These are phyloP conservation scores for Artemisia annua DNA, from an alignment of 129 eudicot species.

Conservation along the genomic window DNA sequence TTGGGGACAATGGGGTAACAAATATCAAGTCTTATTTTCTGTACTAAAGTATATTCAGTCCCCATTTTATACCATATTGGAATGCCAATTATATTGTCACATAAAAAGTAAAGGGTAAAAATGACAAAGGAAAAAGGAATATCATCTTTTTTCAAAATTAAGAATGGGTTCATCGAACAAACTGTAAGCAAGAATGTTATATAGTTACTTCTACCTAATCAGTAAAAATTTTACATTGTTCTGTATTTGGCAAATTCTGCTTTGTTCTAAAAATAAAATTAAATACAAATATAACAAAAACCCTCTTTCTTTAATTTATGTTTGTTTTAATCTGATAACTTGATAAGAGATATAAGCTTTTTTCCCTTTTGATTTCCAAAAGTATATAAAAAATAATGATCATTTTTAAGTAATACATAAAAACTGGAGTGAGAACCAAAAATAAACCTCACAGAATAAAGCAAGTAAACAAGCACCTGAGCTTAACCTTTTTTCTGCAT, in stretches of 20 bases:
- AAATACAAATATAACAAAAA: neutral
- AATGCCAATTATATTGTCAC: neutral
- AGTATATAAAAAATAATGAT: conserved; percentile 10
- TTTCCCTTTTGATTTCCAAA: conserved; percentile 17
- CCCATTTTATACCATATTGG: neutral
- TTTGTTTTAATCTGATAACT: too few relatives aligned
- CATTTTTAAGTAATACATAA: neutral
- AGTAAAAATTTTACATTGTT: neutral
- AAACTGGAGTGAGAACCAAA: conserved; percentile 1
- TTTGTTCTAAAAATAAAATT: neutral
- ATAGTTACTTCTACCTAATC: too few relatives aligned
- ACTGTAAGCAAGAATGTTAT: neutral
- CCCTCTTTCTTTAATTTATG: too few relatives aligned
- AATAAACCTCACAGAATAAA: conserved; percentile 21
- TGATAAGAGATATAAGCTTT: conserved; percentile 1
- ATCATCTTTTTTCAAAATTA: neutral
- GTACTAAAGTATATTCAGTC: neutral
- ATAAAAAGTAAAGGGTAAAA: neutral
- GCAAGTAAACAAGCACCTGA: conserved; percentile 39
- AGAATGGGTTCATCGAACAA: neutral
- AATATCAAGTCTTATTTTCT: conserved; percentile 1
- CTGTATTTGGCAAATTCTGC: neutral
- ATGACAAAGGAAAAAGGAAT: neutral
- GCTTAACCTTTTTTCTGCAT: conserved; percentile 34
- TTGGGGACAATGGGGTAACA: neutral